Base-by-base conservation (phyloP, 2,329 filamentous ascomycete species). In the Thermothelomyces thermophilus region DNA sequence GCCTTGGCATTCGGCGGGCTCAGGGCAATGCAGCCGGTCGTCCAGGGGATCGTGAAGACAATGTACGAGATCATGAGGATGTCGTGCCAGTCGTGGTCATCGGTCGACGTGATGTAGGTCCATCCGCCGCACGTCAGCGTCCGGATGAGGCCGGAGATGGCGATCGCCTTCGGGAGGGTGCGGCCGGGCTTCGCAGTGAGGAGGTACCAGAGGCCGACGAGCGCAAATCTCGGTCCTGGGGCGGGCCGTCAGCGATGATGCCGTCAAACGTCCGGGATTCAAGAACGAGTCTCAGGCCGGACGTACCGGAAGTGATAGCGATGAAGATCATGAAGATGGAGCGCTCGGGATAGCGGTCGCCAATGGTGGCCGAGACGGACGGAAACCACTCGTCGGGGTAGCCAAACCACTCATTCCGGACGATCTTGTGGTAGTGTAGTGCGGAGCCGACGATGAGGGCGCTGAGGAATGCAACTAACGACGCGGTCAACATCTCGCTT, bases 41-140 rank as follows among this genome's bases (percentile, higher is more conserved):
- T 98, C 93, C 93, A 98, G 2, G 93, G 93, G 47, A 98, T 75
- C 2, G 93, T 97, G 30, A 89, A 86, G 40, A 98, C 84, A 49
- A 98, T 76, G 68, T 98, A 98, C 13, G 90, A 94, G 60, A 98
- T 96, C 93, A 98, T 98, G 67, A 98, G 91, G 56, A 97, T 91
- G 64, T 98, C 93, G 67, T 98, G 93, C 90, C 90, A 97, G 69
- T 95, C 83, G 68, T 98, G 93, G 66, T 97, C 89, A 66, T 98
- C 93, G 37, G 93, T 98, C 55, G 93, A 97, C 22, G 93, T 98
- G 54, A 98, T 83, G 68, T 97, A 98, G 46, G 93, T 96, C 91
- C 93, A 98, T 52, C 93, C 93, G 60, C 91, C 93, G 64, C 93
- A 98, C 3, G 90, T 95, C 51, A 97, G 71, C 9, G 91, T 96